Evolutionary conservation across 1,284 basidiomycete species (phyloP), one percentile per base, ranked within the genome.

Genomic region (Gastroboletus turbinatus): DNA sequence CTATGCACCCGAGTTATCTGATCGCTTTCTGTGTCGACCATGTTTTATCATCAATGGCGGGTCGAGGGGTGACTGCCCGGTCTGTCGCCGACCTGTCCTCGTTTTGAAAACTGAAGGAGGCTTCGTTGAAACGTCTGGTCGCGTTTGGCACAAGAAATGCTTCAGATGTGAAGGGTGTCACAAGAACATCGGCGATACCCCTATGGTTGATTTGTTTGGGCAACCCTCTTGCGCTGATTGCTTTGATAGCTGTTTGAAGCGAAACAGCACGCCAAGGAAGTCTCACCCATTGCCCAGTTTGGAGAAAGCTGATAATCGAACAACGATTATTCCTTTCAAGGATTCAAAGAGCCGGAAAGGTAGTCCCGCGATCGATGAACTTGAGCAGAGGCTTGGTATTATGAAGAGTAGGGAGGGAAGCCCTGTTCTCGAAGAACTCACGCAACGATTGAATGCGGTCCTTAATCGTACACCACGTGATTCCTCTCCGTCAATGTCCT

Each of bases 161-260:
- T 92, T 92, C 73, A 78, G 77, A 57, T 92, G 89, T 64, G 76
- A 80, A 21, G 85, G 82, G 4, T 92, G 90, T 66, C 79, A 76
- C 67, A 87, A 82, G 72, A 81, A 84, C 60, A 85, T 92, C 32
- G 85, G 87, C 14, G 80, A 87, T 60, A 75, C 75, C 5, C 90
- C 90, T 0, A 85, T 90, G 82, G 85, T 92, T 25, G 90, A 92
- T 70, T 73, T 92, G n/a, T 73, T 90, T 16, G 90, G 90, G 16
- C 79, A 82, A 39, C 90, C 90, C 8, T 88, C 84, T 48, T 92
- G 90, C 62, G 75, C 78, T 13, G 84, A 86, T 45, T 92, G 90
- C 63, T 92, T 92, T 62, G 90, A 89, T 55, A 83, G 70, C 29
- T 90, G 86, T 64, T 74, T 90, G 42, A 82, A 79, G 59, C 78